Evolutionary conservation across 1,284 basidiomycete genomes (phyloP).

Genomic region (Cerrena zonata): DNA sequence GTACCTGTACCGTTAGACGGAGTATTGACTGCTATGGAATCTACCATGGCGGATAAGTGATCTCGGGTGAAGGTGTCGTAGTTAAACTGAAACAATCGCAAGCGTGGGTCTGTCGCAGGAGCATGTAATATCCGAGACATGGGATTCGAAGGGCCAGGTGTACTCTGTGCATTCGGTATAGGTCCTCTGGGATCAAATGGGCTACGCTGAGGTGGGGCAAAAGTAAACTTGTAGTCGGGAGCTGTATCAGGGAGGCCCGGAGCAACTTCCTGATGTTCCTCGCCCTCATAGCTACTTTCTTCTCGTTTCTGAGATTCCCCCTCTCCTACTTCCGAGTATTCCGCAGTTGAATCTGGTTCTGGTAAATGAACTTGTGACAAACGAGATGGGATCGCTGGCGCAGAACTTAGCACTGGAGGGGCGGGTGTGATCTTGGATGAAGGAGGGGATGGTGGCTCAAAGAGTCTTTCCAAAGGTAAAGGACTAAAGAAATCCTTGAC

Average conservation of each 20-base stretch:
- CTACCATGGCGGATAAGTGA: conserved; percentile 85
- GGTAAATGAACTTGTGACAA: conserved; percentile 28
- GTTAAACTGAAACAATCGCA: conserved; percentile 83
- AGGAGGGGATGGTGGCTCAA: conserved; percentile 81
- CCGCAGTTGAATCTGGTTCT: conserved; percentile 11
- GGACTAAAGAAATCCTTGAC: conserved; percentile 83
- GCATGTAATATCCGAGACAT: conserved; percentile 25
- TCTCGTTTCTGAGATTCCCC: not conserved
- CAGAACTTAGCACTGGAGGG: conserved; percentile 21
- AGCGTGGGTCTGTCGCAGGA: conserved; percentile 61
- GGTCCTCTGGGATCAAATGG: conserved; percentile 31
- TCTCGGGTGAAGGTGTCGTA: conserved; percentile 93
- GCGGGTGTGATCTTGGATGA: conserved; percentile 19
- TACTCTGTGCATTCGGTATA: conserved; percentile 41
- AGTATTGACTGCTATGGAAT: conserved; percentile 78
- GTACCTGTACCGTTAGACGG: conserved; percentile 48
- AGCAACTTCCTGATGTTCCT: conserved; percentile 3
- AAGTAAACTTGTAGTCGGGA: conserved; percentile 56
- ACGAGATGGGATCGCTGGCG: conserved; percentile 32
- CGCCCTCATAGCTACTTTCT: conserved; percentile 1
- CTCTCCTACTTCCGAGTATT: not conserved
- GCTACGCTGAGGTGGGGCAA: conserved; percentile 49
- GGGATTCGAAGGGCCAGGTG: conserved; percentile 38
- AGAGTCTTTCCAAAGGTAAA: conserved; percentile 80
- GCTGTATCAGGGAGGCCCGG: conserved; percentile 3